Base-by-base conservation (phyloP, 2,329 filamentous ascomycete genomes). In the Colletotrichum viniferum region DNA sequence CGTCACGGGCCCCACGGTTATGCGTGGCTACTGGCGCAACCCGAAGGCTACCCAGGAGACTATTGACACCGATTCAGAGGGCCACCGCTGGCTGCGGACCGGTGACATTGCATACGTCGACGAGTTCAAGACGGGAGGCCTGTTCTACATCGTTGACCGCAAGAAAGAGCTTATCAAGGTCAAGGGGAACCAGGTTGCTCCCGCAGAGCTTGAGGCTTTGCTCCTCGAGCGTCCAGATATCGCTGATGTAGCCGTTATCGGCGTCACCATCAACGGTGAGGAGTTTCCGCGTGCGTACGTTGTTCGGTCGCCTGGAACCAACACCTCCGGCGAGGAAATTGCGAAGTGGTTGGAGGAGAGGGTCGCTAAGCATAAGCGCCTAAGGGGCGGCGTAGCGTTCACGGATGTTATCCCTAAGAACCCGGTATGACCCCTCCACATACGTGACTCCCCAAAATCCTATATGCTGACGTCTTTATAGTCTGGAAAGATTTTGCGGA, bases 1-100 rank as follows among this genome's bases (percentile, higher is more conserved):
- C 91, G 87, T 96, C 7, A 88, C 90, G 1, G 94, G 90, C 0
- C 95, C 94, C 4, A 94, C 91, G 38, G 85, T 96, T 60, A 93
- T 95, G 90, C 91, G 90, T 75, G 92, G 94, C 7, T 97, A 97
- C 83, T 96, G 94, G 93, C 87, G 88, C 58, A 95, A 93, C 76
- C 89, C 91, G 0, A 87, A 91, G 58, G 94, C 94, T 3, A 96
- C 94, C 1, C 83, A 83, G 14, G 90, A 92, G 60, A 92, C 92
- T 1, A 79, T 89, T 4, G 82, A 85, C 36, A 79, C 83, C 7
- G 89, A 90, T 76, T 75, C 81, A 3, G 85, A 87, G 74, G 89
- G 88, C 61, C 88, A 85, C 34, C 84, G 92, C 21, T 96, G 94
- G 94, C 83, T 96, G 76, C 92, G 91, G 80, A 96, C 94, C 1